Percentiles rank a stretch among this genome's conserved stretches.
Evolutionary conservation across 768 basidiomycete species (phyloP).

Genomic region (Rhodotorula paludigena): DNA sequence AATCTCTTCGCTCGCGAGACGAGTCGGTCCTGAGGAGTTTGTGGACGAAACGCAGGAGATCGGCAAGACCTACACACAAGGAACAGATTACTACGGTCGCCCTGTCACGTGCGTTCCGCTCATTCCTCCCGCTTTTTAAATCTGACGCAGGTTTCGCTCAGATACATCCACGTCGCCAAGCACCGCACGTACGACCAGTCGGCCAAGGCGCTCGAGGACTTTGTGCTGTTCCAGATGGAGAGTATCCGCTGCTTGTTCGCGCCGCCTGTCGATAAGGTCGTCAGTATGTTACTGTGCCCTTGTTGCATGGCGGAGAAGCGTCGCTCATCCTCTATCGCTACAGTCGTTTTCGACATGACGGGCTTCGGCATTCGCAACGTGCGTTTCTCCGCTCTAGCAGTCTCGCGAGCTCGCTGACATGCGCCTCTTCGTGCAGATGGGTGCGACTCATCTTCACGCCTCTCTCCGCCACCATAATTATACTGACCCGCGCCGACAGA

Average conservation of each 20-base stretch:
- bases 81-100: slow-evolving; percentile 37
- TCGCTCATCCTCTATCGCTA: neutral
- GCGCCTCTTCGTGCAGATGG: neutral
- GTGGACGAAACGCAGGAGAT: slow-evolving; percentile 2
- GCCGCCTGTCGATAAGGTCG: slow-evolving; percentile 23
- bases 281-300: no score
- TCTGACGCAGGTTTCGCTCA: neutral
- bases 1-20: no score
- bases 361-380: slow-evolving; percentile 38
- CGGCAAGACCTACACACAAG: slow-evolving; percentile 39
- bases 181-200: slow-evolving; percentile 33
- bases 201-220: slow-evolving; percentile 32
- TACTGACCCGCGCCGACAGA: neutral
- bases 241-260: slow-evolving; percentile 30
- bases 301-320: neutral
- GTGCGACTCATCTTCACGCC: neutral
- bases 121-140: no score
- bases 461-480: accelerated
- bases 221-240: slow-evolving; percentile 41
- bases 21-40: no score
- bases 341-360: slow-evolving; percentile 39
- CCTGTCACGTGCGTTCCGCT: slow-evolving; percentile 32
- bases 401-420: neutral
- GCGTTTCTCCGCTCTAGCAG: neutral
- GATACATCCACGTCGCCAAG: slow-evolving; percentile 34